Base-by-base conservation (phyloP, 2,329 filamentous ascomycete species). In the Mycosphaerelloides madeirae region DNA sequence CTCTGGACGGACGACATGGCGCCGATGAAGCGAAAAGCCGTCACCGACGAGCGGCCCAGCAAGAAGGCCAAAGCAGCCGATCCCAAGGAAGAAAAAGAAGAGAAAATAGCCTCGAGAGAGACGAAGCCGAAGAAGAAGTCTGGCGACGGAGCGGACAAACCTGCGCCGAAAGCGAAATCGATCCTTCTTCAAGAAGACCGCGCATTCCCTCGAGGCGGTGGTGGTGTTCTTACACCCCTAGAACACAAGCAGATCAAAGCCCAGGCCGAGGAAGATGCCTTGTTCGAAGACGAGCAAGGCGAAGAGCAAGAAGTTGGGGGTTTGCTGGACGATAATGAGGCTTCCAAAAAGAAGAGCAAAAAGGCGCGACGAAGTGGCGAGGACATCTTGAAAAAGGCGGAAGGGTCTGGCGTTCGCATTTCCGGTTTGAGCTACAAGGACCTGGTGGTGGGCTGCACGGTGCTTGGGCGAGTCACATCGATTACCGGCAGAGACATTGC, bases 231-330 rank as follows among this genome's bases (percentile, higher is more conserved):
- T 63, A 96, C 93, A 2, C 90, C 93, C 15, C 74, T 98, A 40
- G 93, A 98, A 66, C 86, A 94, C 64, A 96, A 95, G 71, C 88
- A 97, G 68, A 97, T 98, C 52, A 85, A 93, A 60, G 84, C 94
- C 46, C 85, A 97, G 68, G 93, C 93, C 35, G 93, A 86, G 62
- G 83, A 85, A 58, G 93, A 98, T 73, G 93, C 90, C 31, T 73
- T 94, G 31, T 93, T 91, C 63, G 93, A 97, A 68, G 84, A 94
- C 58, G 78, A 84, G 55, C 79, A 68, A 9, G 69, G 68, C n/a
- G 80, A 77, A 65, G 50, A 85, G 74, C 68, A 63, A 63, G 67
- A 76, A 67, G 63, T 73, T 60, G 60, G 75, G 64, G 59, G 60
- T 11, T 66, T 70, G 19, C 68, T 72, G 43, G 65, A 69, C 42